Percentiles rank a stretch among this genome's conserved stretches.
Conservation (phyloP, 1,284 basidiomycete species). For the Microbotryum lychnidis-dioicae region DNA sequence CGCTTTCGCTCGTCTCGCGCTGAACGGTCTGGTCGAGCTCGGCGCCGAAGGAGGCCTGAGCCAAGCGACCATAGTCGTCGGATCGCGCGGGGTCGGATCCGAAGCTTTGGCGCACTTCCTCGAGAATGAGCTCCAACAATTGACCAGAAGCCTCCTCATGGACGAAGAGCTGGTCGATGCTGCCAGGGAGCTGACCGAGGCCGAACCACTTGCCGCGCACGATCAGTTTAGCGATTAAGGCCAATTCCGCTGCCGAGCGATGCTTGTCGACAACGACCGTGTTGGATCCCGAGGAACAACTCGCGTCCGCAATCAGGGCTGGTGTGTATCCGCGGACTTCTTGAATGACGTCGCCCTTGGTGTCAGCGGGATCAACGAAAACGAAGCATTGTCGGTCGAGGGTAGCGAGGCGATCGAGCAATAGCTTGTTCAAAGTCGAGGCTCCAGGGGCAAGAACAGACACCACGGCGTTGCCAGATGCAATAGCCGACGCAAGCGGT, state of each 20-base stretch:
- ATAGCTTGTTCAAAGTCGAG: not conserved
- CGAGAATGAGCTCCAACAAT: not conserved
- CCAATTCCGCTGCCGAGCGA: not conserved
- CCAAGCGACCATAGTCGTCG: not conserved
- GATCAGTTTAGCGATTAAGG: not conserved
- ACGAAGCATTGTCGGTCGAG: not conserved
- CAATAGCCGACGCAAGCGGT: slow-evolving; percentile 4
- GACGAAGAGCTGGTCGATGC: slow-evolving; percentile 6
- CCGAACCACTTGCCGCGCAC: slow-evolving; percentile 5
- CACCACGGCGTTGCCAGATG: slow-evolving; percentile 1
- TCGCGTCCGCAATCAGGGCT: not conserved
- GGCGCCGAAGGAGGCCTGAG: no score
- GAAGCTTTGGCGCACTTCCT: not conserved
- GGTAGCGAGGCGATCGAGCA: not conserved
- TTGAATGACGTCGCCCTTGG: not conserved
- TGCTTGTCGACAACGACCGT: slow-evolving; percentile 3
- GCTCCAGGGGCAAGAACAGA: not conserved
- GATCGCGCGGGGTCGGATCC: not conserved
- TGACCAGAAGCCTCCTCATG: not conserved
- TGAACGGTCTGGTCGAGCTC: not conserved
- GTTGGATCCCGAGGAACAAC: not conserved
- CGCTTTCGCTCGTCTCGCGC: not conserved
- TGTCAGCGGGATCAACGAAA: not conserved
- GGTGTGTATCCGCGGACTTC: no score
- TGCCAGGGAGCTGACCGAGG: not conserved